phyloP scores from a whole-genome alignment of 208 protist species.

The Strigomonas culicis region DNA sequence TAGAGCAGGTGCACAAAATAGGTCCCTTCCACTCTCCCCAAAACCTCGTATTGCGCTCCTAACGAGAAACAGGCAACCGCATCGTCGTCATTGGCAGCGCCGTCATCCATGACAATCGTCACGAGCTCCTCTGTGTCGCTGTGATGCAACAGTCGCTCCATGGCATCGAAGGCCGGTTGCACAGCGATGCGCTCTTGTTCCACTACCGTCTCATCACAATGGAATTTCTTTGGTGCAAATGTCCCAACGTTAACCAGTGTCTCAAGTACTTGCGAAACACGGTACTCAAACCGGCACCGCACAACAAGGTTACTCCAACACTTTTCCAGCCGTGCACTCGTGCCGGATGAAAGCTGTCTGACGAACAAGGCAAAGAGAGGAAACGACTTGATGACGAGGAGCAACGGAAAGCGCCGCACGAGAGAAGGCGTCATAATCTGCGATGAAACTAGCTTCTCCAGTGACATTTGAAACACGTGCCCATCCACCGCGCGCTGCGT shows the following conservation, averaged over 20 bases:
- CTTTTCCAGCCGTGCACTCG: constrained; percentile 40
- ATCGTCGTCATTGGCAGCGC: neutral
- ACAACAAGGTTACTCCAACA: constrained; percentile 50
- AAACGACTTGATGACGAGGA: constrained; percentile 54
- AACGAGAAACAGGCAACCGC: neutral
- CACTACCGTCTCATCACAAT: neutral
- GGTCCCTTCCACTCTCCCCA: neutral
- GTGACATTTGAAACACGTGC: constrained; percentile 31
- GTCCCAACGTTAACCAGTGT: constrained; percentile 52
- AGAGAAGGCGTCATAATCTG: constrained; percentile 68
- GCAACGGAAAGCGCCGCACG: constrained; percentile 62
- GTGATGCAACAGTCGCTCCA: constrained; percentile 1
- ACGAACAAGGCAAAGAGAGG: constrained; percentile 46
- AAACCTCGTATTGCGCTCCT: neutral
- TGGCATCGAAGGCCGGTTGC: neutral
- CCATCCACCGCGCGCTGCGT: constrained; percentile 32
- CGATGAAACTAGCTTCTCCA: constrained; percentile 30
- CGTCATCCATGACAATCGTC: neutral
- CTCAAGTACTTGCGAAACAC: constrained; percentile 49
- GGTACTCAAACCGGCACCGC: constrained; percentile 60
- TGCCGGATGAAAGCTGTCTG: constrained; percentile 34
- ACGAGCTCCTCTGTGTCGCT: neutral
- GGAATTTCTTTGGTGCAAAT: constrained; percentile 16
- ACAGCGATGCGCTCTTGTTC: neutral
- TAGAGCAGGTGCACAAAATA: neutral